phyloP scores from a whole-genome alignment of 208 protist species.

The Crithidia fasciculata region DNA sequence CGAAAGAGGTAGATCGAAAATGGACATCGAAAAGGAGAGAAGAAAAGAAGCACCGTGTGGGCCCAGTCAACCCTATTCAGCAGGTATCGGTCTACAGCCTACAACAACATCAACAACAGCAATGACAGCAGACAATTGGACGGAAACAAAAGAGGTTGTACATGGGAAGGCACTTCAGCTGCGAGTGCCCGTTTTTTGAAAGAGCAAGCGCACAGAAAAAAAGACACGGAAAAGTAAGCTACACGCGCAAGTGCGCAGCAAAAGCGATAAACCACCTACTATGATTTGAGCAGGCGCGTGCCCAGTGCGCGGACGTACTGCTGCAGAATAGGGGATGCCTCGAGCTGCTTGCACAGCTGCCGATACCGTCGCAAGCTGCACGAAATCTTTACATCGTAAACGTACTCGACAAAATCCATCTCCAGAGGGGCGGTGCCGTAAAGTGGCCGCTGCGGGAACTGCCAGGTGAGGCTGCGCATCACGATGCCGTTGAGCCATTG shows the following conservation, averaged over 20 bases:
- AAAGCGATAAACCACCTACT: neutral
- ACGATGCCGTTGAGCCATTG: constrained; percentile 82
- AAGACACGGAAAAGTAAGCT: too few relatives aligned
- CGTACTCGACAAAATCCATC: constrained; percentile 83
- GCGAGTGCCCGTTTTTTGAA: neutral
- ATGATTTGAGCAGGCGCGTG: constrained; percentile 37
- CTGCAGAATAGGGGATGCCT: constrained; percentile 56
- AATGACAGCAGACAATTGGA: too few relatives aligned
- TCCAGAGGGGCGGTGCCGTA: constrained; percentile 59
- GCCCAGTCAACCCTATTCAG: too few relatives aligned
- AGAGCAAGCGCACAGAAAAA: too few relatives aligned
- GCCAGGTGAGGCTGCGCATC: constrained; percentile 79
- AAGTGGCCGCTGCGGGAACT: constrained; percentile 51
- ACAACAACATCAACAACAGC: too few relatives aligned
- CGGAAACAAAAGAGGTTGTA: too few relatives aligned
- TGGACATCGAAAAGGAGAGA: too few relatives aligned
- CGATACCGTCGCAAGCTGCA: constrained; percentile 56
- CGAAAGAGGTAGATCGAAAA: too few relatives aligned
- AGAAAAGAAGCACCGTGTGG: too few relatives aligned
- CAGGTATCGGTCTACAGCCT: too few relatives aligned
- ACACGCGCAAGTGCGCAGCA: too few relatives aligned
- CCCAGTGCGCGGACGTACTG: constrained; percentile 73
- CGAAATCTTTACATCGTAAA: constrained; percentile 75
- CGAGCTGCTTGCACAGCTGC: constrained; percentile 67
- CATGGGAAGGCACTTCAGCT: too few relatives aligned